phyloP scores from a whole-genome alignment of 768 basidiomycete species.

The Hygrophoropsis aurantiaca region DNA sequence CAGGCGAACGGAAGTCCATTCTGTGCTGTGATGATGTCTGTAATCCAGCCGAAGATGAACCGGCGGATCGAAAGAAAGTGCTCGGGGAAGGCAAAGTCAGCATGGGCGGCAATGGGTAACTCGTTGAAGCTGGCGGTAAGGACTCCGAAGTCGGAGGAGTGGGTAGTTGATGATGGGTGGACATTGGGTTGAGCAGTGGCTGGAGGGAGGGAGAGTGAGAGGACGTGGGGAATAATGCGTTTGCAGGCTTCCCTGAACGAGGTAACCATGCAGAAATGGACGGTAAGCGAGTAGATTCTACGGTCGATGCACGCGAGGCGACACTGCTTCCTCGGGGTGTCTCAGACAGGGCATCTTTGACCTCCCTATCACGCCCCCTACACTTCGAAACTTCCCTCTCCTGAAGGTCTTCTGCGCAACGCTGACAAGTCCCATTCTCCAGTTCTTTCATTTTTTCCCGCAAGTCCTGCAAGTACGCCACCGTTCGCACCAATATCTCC shows the following conservation, averaged over 20 bases:
- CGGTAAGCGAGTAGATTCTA: slow-evolving; percentile 45
- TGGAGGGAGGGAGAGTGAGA: slow-evolving; percentile 35
- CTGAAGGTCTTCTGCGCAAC: neutral
- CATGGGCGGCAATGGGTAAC: slow-evolving; percentile 36
- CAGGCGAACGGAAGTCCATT: slow-evolving; percentile 12
- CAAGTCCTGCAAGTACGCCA: slow-evolving; percentile 74
- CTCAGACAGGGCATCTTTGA: neutral
- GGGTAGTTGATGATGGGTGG: slow-evolving; percentile 39
- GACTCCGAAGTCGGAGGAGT: slow-evolving; percentile 59
- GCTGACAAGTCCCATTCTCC: slow-evolving; percentile 23
- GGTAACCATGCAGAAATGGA: slow-evolving; percentile 72
- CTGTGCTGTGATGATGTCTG: no score
- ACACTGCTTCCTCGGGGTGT: neutral
- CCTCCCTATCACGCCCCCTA: neutral
- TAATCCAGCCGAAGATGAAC: no score
- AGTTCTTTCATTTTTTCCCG: slow-evolving; percentile 52
- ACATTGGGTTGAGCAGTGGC: slow-evolving; percentile 15
- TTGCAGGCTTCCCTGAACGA: slow-evolving; percentile 14
- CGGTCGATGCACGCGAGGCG: slow-evolving; percentile 5
- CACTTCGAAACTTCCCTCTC: neutral
- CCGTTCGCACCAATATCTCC: slow-evolving; percentile 84
- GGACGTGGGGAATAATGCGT: slow-evolving; percentile 32
- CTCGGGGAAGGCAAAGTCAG: slow-evolving; percentile 40
- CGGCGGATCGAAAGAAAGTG: slow-evolving; percentile 12
- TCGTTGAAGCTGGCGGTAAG: slow-evolving; percentile 40